Conservation (phyloP, 345 rosid species). For the Eutrema heterophyllum region DNA sequence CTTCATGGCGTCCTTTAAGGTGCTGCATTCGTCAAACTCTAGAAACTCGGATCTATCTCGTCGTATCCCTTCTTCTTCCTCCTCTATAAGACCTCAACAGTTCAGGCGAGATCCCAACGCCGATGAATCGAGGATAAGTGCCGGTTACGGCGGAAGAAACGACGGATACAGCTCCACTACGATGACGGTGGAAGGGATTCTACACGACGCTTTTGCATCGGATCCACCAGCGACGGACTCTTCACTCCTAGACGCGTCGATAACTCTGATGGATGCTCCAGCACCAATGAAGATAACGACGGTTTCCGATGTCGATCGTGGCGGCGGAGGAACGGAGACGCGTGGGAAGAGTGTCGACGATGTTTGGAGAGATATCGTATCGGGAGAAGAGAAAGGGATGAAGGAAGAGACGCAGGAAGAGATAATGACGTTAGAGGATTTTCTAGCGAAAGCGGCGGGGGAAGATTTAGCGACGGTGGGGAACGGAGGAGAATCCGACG, state of each 20-base stretch:
- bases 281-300: conserved; percentile 9
- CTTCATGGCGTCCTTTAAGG: conserved; percentile 54
- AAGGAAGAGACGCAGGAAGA: conserved; percentile 72
- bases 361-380: conserved; percentile 85
- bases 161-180: neutral
- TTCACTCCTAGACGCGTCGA: conserved; percentile 13
- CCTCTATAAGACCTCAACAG: conserved; percentile 32
- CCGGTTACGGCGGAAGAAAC: conserved; percentile 14
- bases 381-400: conserved; percentile 58
- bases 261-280: conserved; percentile 15
- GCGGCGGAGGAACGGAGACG: neutral
- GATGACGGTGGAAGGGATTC: conserved; percentile 14
- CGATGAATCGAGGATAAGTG: neutral
- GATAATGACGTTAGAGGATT: conserved; percentile 86
- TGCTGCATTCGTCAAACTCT: conserved; percentile 56
- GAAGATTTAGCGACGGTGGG: conserved; percentile 29
- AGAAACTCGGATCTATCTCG: conserved; percentile 61
- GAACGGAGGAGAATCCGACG: conserved; percentile 13
- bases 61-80: conserved; percentile 36
- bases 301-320: conserved; percentile 9
- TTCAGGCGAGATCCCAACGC: conserved; percentile 15
- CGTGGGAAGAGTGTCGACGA: conserved; percentile 53
- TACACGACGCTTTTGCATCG: conserved; percentile 23
- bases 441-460: conserved; percentile 63
- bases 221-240: conserved; percentile 31